phyloP scores from a whole-genome alignment of 805 yeast species.

The Metschnikowia reukaufii region DNA sequence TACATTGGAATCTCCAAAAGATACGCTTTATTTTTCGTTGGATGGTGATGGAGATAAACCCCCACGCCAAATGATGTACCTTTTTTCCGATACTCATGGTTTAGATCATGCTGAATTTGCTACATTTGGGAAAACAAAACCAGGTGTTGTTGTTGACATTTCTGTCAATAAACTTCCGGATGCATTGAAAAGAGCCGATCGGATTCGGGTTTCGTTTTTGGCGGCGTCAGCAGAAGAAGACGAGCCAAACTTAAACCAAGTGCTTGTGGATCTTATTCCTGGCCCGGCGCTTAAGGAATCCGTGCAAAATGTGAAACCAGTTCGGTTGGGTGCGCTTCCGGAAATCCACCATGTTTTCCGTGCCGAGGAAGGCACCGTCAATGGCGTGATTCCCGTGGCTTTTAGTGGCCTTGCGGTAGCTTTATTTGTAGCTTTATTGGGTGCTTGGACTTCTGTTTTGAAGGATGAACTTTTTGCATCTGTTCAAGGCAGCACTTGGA shows the following conservation, averaged over 20 bases:
- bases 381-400: constrained; percentile 49
- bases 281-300: constrained; percentile 26
- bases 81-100: constrained; percentile 30
- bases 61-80: constrained; percentile 38
- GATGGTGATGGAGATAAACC: constrained; percentile 23
- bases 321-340: constrained; percentile 49
- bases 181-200: constrained; percentile 35
- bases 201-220: constrained; percentile 31
- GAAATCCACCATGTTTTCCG: constrained; percentile 67
- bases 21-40: constrained; percentile 30
- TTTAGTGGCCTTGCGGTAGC: constrained; percentile 48
- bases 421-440: constrained; percentile 44
- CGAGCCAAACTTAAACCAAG: constrained; percentile 23
- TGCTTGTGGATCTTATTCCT: constrained; percentile 32
- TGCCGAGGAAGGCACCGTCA: constrained; percentile 51
- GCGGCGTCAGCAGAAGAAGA: constrained; percentile 27
- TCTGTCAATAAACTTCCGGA: constrained; percentile 33
- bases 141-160: constrained; percentile 23
- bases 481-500: constrained; percentile 26
- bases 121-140: constrained; percentile 21
- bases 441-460: constrained; percentile 39
- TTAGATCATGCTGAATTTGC: constrained; percentile 37
- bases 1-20: constrained; percentile 32
- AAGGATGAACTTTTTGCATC: constrained; percentile 31
- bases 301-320: constrained; percentile 26